These are phyloP conservation scores for Boletus edulis DNA, from an alignment of 768 basidiomycete genomes.

Conservation along the genomic window DNA sequence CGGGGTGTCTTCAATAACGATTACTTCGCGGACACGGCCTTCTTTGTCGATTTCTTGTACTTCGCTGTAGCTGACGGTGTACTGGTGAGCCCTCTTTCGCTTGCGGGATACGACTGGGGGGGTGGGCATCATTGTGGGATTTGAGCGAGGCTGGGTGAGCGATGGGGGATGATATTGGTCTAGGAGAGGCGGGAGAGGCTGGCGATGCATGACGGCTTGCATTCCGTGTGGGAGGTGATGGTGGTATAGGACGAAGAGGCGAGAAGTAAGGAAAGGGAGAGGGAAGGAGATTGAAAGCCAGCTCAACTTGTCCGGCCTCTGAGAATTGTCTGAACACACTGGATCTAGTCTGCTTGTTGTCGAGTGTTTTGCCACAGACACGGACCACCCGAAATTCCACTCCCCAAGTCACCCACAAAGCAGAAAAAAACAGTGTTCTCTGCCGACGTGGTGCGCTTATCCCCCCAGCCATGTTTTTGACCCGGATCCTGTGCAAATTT, in stretches of 20 bases:
- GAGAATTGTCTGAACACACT: constrained; percentile 31
- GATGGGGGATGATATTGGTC: constrained; percentile 66
- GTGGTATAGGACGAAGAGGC: constrained; percentile 27
- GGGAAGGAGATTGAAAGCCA: constrained; percentile 36
- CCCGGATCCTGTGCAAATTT: constrained; percentile 5
- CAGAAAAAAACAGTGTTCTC: neutral
- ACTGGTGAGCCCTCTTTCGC: constrained; percentile 79
- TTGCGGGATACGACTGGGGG: constrained; percentile 74
- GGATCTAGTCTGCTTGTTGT: constrained; percentile 33
- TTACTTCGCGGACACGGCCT: constrained; percentile 79
- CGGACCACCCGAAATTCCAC: constrained; percentile 4
- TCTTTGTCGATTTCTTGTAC: constrained; percentile 82
- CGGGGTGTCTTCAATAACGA: constrained; percentile 91
- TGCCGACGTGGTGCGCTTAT: too few species aligned
- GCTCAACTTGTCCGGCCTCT: constrained; percentile 29
- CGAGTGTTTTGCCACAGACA: constrained; percentile 24
- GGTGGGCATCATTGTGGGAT: constrained; percentile 67
- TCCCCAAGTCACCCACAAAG: too few species aligned
- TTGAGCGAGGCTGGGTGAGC: constrained; percentile 39
- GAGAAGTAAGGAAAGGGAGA: constrained; percentile 7
- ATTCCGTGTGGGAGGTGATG: constrained; percentile 62
- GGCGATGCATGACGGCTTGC: constrained; percentile 69
- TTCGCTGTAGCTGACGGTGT: constrained; percentile 83
- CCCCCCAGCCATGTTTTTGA: neutral
- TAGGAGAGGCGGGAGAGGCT: constrained; percentile 57